Conservation (phyloP, 176 grass and related monocot genomes). For the Triticum turgidum region DNA sequence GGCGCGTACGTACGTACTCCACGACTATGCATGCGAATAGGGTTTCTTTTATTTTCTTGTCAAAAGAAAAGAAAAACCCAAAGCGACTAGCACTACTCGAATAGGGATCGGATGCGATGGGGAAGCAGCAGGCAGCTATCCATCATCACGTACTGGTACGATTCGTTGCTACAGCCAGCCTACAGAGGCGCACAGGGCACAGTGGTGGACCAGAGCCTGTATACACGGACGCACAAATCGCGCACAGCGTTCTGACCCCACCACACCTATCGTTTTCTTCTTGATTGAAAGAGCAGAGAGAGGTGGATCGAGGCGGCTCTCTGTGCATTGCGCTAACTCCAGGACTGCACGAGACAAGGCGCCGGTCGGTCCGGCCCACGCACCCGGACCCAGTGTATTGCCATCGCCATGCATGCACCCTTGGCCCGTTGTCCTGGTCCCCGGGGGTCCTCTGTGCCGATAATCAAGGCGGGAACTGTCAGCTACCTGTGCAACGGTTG, state of each 20-base stretch:
- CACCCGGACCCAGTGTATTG: neutral
- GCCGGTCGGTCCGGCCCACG: neutral
- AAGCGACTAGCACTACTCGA: neutral
- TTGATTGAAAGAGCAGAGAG: neutral
- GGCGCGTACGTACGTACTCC: neutral
- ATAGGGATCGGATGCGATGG: neutral
- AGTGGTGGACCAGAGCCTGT: neutral
- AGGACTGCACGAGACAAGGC: neutral
- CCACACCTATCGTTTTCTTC: neutral
- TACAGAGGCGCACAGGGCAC: neutral
- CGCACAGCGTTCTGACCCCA: neutral
- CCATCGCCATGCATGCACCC: neutral
- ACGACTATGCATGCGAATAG: neutral
- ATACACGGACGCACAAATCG: neutral
- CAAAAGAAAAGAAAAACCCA: no score
- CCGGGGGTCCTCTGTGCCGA: neutral
- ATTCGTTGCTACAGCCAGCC: constrained; percentile 5
- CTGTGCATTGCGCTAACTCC: neutral
- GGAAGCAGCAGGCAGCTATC: neutral
- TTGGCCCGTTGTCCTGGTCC: constrained; percentile 1
- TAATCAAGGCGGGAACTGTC: constrained; percentile 10
- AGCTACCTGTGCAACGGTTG: neutral
- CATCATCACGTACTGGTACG: neutral
- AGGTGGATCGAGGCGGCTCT: neutral
- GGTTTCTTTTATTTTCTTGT: no score